Evolutionary conservation across 1,139 yeast genomes (phyloP).

Genomic region (Geotrichum aggregatum): DNA sequence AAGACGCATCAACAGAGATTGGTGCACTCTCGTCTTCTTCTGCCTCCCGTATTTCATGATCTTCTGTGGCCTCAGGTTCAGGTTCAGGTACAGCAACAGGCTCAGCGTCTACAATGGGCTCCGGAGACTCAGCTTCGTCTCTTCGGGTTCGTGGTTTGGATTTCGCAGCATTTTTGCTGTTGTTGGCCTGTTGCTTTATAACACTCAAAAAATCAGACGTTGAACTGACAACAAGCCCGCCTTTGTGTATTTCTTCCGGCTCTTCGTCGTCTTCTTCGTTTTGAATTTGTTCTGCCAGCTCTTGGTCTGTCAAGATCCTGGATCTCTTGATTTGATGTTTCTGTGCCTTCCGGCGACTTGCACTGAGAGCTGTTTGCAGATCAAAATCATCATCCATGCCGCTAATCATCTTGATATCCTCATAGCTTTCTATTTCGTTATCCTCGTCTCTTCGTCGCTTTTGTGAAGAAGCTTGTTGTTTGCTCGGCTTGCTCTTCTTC

Average conservation of each 20-base stretch:
- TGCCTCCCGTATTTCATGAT: conserved; percentile 22
- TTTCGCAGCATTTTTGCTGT: conserved; percentile 22
- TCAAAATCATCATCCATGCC: conserved; percentile 47
- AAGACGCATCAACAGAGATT: conserved; percentile 20
- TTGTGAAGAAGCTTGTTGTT: conserved; percentile 9
- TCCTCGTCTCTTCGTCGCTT: conserved; percentile 26
- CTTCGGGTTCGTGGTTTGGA: conserved; percentile 19
- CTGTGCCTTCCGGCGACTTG: conserved; percentile 44
- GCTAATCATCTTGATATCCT: conserved; percentile 22
- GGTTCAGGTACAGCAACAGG: conserved; percentile 16
- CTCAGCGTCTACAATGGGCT: neutral
- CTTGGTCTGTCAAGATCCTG: conserved; percentile 36
- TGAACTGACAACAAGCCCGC: conserved; percentile 51
- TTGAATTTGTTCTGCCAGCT: conserved; percentile 47
- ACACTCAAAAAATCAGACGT: conserved; percentile 54
- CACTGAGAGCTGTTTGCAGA: conserved; percentile 44
- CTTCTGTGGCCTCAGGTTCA: conserved; percentile 18
- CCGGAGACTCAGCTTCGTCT: conserved; percentile 15
- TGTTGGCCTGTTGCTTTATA: conserved; percentile 32
- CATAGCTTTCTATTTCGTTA: conserved; percentile 25
- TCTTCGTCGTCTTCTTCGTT: conserved; percentile 37
- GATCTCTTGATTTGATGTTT: conserved; percentile 25
- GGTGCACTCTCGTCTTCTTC: conserved; percentile 10
- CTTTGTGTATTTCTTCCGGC: conserved; percentile 16
- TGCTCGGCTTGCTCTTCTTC: conserved; percentile 31